A percentile compares a stretch with the other conserved stretches of the same genome.
These are phyloP conservation scores for Colletotrichum orchidophilum DNA, from an alignment of 2,329 filamentous ascomycete species.

Conservation along the genomic window DNA sequence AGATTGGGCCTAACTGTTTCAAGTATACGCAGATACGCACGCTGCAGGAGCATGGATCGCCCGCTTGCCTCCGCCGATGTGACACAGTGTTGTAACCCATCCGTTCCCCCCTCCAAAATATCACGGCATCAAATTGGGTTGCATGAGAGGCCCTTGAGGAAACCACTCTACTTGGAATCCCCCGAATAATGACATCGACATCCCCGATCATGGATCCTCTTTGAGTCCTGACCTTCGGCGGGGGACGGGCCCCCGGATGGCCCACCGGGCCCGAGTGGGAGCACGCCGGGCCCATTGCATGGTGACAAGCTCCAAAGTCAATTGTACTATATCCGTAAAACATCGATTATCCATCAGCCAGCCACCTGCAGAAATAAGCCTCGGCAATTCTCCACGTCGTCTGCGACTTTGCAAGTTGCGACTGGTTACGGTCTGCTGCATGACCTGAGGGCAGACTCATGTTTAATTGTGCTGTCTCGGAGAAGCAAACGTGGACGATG, in stretches of 20 bases:
- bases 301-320: neutral
- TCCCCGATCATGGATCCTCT: neutral
- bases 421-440: neutral
- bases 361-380: neutral
- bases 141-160: neutral
- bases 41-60: constrained; percentile 15
- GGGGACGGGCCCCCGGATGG: too few species aligned
- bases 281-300: neutral
- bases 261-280: neutral
- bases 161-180: constrained; percentile 18
- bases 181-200: neutral
- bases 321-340: neutral
- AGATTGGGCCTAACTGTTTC: constrained; percentile 25
- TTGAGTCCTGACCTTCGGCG: neutral
- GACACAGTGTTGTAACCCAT: constrained; percentile 24
- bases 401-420: neutral
- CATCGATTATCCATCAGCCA: neutral
- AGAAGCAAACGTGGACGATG: neutral
- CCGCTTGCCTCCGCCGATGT: constrained; percentile 18
- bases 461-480: neutral
- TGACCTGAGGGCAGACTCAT: neutral
- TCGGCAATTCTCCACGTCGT: neutral
- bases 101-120: neutral
- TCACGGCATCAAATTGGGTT: neutral
- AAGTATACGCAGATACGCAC: constrained; percentile 5